Conservation (phyloP, 805 yeast genomes). For the Candida caryicola region DNA sequence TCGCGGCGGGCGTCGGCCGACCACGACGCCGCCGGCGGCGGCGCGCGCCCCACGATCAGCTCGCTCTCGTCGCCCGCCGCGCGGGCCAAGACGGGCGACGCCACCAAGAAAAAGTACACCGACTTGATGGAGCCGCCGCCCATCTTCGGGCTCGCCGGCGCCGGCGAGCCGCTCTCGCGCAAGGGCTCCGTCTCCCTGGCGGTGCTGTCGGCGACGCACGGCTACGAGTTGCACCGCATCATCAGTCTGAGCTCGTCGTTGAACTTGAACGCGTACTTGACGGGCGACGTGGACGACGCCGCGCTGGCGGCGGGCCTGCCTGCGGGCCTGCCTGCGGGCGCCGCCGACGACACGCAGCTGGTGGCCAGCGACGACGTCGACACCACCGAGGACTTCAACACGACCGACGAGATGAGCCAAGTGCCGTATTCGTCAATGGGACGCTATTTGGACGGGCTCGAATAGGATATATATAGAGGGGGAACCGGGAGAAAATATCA, state of each 20-base stretch:
- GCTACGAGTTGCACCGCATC: conserved; percentile 8
- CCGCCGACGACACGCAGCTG: too few relatives aligned
- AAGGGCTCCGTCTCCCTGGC: conserved; percentile 27
- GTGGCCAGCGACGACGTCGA: not conserved
- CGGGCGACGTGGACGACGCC: too few relatives aligned
- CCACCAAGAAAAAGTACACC: conserved; percentile 14
- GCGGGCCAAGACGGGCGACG: conserved; percentile 6
- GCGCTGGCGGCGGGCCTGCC: too few relatives aligned
- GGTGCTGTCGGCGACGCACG: conserved; percentile 8
- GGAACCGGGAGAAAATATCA: too few relatives aligned
- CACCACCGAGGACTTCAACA: not conserved
- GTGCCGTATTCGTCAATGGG: not conserved
- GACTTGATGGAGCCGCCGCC: conserved; percentile 40
- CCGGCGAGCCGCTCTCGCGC: conserved; percentile 16
- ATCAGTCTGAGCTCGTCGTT: conserved; percentile 40
- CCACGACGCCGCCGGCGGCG: not conserved
- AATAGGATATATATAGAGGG: not conserved
- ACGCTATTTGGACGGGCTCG: not conserved
- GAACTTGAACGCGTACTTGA: conserved; percentile 41
- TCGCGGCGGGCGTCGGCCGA: too few relatives aligned
- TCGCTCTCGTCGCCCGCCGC: conserved; percentile 27
- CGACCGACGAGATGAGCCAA: not conserved
- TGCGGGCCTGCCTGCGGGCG: too few relatives aligned
- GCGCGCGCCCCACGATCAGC: conserved; percentile 28
- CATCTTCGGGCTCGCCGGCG: conserved; percentile 21